Percentiles rank a stretch among this genome's conserved stretches.
Evolutionary conservation across 768 basidiomycete genomes (phyloP).

Genomic region (Lactarius hengduanensis): DNA sequence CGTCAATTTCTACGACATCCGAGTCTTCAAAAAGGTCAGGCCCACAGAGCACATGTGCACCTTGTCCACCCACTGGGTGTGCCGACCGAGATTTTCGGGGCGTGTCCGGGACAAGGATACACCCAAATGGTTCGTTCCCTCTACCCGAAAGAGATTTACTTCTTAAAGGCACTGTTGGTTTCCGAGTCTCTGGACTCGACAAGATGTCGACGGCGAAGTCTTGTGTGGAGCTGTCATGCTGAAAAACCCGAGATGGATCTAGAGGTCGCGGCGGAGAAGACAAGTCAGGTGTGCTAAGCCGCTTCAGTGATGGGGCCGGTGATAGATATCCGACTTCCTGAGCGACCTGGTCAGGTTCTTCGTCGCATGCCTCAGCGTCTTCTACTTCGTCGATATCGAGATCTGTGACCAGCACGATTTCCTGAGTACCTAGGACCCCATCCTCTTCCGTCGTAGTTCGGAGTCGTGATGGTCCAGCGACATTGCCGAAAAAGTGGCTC

Average conservation of each 20-base stretch:
- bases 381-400: slow-evolving; percentile 40
- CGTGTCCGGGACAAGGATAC: slow-evolving; percentile 19
- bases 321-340: slow-evolving; percentile 86
- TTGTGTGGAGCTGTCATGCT: slow-evolving; percentile 24
- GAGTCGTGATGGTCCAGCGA: slow-evolving; percentile 13
- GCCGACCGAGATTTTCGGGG: slow-evolving; percentile 18
- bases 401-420: slow-evolving; percentile 39
- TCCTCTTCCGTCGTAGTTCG: slow-evolving; percentile 23
- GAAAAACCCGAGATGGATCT: slow-evolving; percentile 22
- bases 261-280: slow-evolving; percentile 59
- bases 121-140: neutral
- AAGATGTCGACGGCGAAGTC: slow-evolving; percentile 55
- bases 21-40: slow-evolving; percentile 21
- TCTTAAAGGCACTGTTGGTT: slow-evolving; percentile 12
- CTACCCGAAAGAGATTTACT: slow-evolving; percentile 20
- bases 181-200: slow-evolving; percentile 45
- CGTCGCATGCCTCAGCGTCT: slow-evolving; percentile 38
- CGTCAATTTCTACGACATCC: slow-evolving; percentile 23
- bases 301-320: slow-evolving; percentile 54
- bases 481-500: slow-evolving; percentile 29
- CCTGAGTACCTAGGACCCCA: slow-evolving; percentile 35
- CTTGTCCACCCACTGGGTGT: neutral
- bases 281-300: slow-evolving; percentile 54
- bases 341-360: slow-evolving; percentile 45
- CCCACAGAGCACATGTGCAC: slow-evolving; percentile 3